A percentile compares a stretch with the other conserved stretches of the same genome.
Conservation (phyloP, 192 early-diverging fungal genomes). For the Linnemannia schmuckeri region DNA sequence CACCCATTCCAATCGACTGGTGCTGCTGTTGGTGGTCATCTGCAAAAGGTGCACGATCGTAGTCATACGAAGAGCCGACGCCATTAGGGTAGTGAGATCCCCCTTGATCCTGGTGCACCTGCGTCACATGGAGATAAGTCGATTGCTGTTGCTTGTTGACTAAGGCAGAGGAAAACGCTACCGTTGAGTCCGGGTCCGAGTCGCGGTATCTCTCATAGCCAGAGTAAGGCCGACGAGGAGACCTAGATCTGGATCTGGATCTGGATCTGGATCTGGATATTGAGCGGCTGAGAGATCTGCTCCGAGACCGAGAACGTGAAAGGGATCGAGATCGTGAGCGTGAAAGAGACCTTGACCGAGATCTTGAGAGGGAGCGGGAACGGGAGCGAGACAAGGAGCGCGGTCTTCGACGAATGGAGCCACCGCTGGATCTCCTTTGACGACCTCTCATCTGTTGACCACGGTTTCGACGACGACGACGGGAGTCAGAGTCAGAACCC, state of each 20-base stretch:
- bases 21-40: not conserved
- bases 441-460: not conserved
- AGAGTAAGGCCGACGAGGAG: constrained; percentile 3
- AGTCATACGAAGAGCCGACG: not conserved
- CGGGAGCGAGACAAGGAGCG: constrained; percentile 16
- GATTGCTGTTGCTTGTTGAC: not conserved
- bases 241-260: constrained; percentile 17
- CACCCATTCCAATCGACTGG: not conserved
- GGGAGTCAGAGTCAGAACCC: constrained; percentile 2
- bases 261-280: not conserved
- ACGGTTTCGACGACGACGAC: not conserved
- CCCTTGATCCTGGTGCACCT: not conserved
- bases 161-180: not conserved
- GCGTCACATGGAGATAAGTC: not conserved
- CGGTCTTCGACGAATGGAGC: not conserved
- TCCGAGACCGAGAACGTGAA: constrained; percentile 10
- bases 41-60: not conserved
- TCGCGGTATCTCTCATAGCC: not conserved
- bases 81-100: not conserved
- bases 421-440: not conserved
- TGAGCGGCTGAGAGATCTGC: constrained; percentile 1
- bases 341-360: not conserved
- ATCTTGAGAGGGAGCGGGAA: constrained; percentile 11
- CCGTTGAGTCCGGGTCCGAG: not conserved
- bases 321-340: constrained; percentile 8